Conservation (phyloP, 352 stramenopile genomes). For the Blastocystis sp. region DNA sequence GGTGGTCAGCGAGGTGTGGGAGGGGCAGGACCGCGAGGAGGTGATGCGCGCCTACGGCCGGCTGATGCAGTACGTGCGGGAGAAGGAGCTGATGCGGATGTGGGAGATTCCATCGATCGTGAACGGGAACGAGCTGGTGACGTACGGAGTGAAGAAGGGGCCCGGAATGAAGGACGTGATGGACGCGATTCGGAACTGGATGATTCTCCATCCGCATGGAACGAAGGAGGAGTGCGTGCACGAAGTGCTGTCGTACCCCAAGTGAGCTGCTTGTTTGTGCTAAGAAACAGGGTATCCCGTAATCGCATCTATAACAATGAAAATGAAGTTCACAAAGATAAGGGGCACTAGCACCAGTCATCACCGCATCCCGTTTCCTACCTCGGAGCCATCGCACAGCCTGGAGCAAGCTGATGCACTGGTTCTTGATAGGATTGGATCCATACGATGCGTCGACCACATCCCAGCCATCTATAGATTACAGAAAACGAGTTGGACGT, state of each 20-base stretch:
- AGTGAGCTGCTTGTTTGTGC: conserved; percentile 15
- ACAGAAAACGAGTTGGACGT: conserved; percentile 70
- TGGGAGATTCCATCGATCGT: conserved; percentile 45
- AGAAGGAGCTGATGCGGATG: conserved; percentile 44
- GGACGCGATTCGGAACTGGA: conserved; percentile 58
- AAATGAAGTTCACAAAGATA: conserved; percentile 79
- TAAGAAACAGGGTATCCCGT: conserved; percentile 74
- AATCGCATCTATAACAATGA: conserved; percentile 80
- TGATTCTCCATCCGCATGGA: conserved; percentile 63
- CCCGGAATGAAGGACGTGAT: conserved; percentile 52
- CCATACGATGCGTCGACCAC: conserved; percentile 79
- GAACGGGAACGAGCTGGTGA: conserved; percentile 52
- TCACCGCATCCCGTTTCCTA: conserved; percentile 71
- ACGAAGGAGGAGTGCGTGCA: conserved; percentile 41
- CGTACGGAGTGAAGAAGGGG: conserved; percentile 31
- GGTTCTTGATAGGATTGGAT: conserved; percentile 80
- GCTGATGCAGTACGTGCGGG: neutral
- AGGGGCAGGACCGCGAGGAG: neutral
- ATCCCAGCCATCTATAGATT: conserved; percentile 79
- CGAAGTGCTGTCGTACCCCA: neutral
- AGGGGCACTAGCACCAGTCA: conserved; percentile 75
- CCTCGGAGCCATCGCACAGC: conserved; percentile 81
- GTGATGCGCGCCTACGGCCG: neutral
- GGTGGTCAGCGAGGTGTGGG: neutral
- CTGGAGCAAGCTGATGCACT: conserved; percentile 80